phyloP scores from a whole-genome alignment of 345 rosid genomes.

The Aquilaria yunnanensis region DNA sequence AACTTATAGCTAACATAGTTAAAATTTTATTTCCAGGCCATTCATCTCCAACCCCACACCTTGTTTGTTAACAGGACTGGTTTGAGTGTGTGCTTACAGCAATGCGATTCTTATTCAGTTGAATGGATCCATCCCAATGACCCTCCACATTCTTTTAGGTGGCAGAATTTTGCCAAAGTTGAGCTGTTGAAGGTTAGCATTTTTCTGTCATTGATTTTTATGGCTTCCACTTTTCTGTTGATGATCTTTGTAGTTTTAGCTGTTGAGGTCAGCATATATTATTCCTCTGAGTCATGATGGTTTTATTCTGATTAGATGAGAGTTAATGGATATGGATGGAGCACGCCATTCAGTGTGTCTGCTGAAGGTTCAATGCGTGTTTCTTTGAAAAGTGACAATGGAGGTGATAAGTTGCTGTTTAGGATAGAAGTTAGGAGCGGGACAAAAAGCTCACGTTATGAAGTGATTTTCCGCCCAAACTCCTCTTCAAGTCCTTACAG shows the following conservation, averaged over 20 bases:
- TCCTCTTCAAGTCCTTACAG: conserved; percentile 88
- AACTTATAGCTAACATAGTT: conserved; percentile 15
- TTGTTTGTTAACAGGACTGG: conserved; percentile 84
- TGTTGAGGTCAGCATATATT: conserved; percentile 2
- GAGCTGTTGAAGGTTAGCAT: conserved; percentile 73
- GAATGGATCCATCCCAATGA: conserved; percentile 87
- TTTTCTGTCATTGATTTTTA: too few species aligned
- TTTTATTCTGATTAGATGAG: conserved; percentile 48
- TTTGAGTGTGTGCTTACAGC: conserved; percentile 67
- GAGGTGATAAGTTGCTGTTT: conserved; percentile 45
- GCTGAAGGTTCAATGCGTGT: conserved; percentile 79
- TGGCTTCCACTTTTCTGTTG: too few species aligned
- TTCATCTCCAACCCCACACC: conserved; percentile 88
- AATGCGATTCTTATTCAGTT: conserved; percentile 66
- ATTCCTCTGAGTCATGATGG: conserved; percentile 5
- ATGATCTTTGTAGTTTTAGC: not conserved
- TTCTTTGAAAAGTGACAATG: conserved; percentile 46
- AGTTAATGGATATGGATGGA: conserved; percentile 79
- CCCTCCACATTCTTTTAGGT: conserved; percentile 71
- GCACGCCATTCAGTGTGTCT: conserved; percentile 73
- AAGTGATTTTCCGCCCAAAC: conserved; percentile 86
- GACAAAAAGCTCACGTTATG: conserved; percentile 78
- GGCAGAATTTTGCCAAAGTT: conserved; percentile 62
- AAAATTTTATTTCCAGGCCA: conserved; percentile 49
- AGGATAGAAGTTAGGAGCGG: conserved; percentile 90